Evolutionary conservation across 345 rosid species (phyloP).

Genomic region (Eutrema yunnanense): DNA sequence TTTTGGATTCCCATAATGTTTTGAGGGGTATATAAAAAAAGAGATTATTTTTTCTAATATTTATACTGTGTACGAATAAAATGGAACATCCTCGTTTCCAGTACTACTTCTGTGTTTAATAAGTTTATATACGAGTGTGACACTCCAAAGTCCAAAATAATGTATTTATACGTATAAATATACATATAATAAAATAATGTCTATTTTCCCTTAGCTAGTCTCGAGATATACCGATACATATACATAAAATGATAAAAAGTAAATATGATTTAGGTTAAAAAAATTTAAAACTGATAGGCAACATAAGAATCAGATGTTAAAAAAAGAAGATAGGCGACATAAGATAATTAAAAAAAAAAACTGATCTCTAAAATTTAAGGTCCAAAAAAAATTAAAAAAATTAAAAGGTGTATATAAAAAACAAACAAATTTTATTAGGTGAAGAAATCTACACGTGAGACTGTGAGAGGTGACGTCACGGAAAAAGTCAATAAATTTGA

Average conservation of each 20-base stretch:
- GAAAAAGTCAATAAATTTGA: constrained; percentile 6
- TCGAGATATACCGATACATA: neutral
- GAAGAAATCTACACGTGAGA: neutral
- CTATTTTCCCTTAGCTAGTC: neutral
- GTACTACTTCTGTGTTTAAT: neutral
- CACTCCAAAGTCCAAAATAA: neutral
- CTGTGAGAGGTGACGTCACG: neutral
- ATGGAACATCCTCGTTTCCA: constrained; percentile 25
- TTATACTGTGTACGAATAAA: constrained; percentile 5
- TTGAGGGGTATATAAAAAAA: constrained; percentile 31
- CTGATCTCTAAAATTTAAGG: too few species aligned
- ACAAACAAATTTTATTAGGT: neutral
- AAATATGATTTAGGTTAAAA: neutral
- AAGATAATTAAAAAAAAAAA: too few species aligned
- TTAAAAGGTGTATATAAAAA: too few species aligned
- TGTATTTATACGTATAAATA: constrained; percentile 2
- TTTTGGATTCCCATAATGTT: constrained; percentile 35
- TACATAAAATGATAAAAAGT: neutral
- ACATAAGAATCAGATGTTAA: too few species aligned
- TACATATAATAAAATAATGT: constrained; percentile 15
- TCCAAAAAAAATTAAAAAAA: too few species aligned
- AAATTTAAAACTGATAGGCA: too few species aligned
- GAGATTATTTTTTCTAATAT: constrained; percentile 15
- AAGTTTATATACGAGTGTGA: too few species aligned
- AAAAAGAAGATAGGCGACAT: too few species aligned